phyloP scores from a whole-genome alignment of 371 early-diverging fungal genomes.

The Mortierella sp. region DNA sequence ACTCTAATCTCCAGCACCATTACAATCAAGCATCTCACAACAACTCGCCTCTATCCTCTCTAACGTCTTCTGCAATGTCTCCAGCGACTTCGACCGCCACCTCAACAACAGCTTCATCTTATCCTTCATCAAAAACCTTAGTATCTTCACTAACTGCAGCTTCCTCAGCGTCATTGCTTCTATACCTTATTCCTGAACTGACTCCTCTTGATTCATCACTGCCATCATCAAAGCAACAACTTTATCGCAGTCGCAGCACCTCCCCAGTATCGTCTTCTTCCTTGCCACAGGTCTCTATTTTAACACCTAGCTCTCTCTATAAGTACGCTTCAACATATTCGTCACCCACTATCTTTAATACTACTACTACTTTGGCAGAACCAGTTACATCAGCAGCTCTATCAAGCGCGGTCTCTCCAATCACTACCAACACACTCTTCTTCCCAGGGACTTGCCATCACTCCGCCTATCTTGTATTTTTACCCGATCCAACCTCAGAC shows the following conservation, averaged over 20 bases:
- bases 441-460: constrained; percentile 19
- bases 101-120: not conserved
- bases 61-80: not conserved
- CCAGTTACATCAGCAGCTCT: not conserved
- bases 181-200: not conserved
- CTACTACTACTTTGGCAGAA: not conserved
- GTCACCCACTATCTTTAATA: not conserved
- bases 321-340: not conserved
- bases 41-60: not conserved
- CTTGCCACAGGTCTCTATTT: not conserved
- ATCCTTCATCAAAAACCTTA: not conserved
- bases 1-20: not conserved
- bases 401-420: not conserved
- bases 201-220: not conserved
- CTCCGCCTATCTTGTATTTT: constrained; percentile 13
- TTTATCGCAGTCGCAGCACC: not conserved
- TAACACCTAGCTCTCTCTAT: not conserved
- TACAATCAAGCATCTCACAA: constrained; percentile 2
- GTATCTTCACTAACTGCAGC: not conserved
- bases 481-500: constrained; percentile 10
- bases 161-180: not conserved
- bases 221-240: not conserved
- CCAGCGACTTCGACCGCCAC: not conserved
- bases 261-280: not conserved
- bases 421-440: not conserved